Evolutionary conservation across 2,329 filamentous ascomycete genomes (phyloP).

Genomic region (Ustulina deusta): DNA sequence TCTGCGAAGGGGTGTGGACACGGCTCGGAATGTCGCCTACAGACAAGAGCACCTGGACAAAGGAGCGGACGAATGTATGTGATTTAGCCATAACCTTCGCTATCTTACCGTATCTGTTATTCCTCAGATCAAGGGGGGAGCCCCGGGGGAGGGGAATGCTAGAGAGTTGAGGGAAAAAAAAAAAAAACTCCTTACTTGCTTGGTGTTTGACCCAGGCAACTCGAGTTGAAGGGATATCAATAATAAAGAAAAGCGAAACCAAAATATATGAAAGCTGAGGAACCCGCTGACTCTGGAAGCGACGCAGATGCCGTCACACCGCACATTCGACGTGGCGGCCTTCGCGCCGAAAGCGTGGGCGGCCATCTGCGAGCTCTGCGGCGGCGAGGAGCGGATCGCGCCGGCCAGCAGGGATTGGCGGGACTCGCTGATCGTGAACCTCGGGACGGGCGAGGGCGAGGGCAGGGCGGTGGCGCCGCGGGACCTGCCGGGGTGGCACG

Average conservation of each 20-base stretch:
- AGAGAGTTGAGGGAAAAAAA: too few species aligned
- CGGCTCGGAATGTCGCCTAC: conserved; percentile 72
- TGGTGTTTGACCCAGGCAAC: background rate
- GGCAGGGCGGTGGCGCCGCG: conserved; percentile 63
- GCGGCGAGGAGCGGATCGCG: conserved; percentile 68
- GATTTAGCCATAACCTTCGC: background rate
- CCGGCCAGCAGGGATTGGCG: conserved; percentile 67
- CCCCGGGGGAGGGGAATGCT: background rate
- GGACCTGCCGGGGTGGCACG: conserved; percentile 71
- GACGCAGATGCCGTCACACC: conserved; percentile 65
- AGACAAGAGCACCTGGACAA: conserved; percentile 74
- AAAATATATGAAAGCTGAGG: too few species aligned
- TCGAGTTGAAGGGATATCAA: too few species aligned
- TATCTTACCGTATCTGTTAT: background rate
- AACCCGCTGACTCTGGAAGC: conserved; percentile 4
- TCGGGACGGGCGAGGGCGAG: conserved; percentile 67
- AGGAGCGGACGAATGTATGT: conserved; percentile 66
- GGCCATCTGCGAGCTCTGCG: conserved; percentile 74
- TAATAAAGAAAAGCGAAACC: background rate
- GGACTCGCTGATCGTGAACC: conserved; percentile 77
- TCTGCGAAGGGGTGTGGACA: conserved; percentile 68
- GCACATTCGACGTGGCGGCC: conserved; percentile 62
- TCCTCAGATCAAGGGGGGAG: background rate
- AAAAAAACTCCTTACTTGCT: background rate
- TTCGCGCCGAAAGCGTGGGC: conserved; percentile 75